Evolutionary conservation across 2,329 filamentous ascomycete genomes (phyloP), one percentile per base, ranked within the genome.

Genomic region (Phialemoniopsis sp.): DNA sequence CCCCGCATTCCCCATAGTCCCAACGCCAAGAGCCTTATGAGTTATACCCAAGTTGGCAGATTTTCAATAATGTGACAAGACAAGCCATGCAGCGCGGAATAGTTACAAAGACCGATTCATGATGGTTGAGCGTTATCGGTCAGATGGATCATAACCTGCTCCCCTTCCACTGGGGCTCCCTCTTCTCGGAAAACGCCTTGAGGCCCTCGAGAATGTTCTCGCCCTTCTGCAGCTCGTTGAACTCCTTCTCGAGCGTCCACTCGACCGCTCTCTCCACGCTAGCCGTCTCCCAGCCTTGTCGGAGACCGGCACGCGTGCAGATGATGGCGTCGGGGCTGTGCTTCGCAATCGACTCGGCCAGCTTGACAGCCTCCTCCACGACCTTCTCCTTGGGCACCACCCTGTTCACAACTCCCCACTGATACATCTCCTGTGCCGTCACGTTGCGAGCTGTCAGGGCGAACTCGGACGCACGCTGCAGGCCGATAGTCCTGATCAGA

Each of bases 271-370:
- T 29, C 43, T 45, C 4, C 40, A 38, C 13, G 38, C 43, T 3
- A 38, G 40, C 14, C 43, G 43, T 10, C 38, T 41, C 15, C 43
- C 42, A 26, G 29, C 2, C 21, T 13, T 8, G 17, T 18, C 31
- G 14, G 10, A 38, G 29, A 9, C 14, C 15, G 7, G 8, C 14
- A 14, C 85, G 71, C 40, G 70, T 82, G 12, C 88, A 81, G 52
- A 90, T 79, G 30, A 91, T 75, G 32, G 82, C 73, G 59, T 93
- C 87, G 2, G 87, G 87, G 51, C 82, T 87, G 12, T 17, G 26
- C n/a, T 16, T 17, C 13, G 28, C 5, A 12, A n/a, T 13, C 14
- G 28, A n/a, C 16, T 12, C 13, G 10, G n/a, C 26, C 18, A 29
- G 31, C n/a, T 30, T 15, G 8, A 6, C 10, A 14, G 4, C 8